phyloP scores from a whole-genome alignment of 2,329 filamentous ascomycete species.

The Aspergillus sp. region DNA sequence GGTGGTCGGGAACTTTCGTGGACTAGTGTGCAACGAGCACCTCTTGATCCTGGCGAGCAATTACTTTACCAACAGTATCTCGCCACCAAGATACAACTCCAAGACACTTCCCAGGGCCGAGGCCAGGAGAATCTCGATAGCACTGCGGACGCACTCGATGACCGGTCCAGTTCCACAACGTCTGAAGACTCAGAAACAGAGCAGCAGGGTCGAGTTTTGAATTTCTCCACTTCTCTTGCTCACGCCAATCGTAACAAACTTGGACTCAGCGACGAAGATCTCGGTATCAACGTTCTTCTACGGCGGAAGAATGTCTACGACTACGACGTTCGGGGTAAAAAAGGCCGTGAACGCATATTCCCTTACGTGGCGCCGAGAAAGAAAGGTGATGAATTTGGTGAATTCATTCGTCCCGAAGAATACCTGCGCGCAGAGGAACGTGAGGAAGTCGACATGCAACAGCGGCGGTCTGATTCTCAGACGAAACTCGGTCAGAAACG shows the following conservation, averaged over 20 bases:
- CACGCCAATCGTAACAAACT: constrained; percentile 81
- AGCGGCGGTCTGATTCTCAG: constrained; percentile 49
- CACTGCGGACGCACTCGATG: constrained; percentile 63
- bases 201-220: constrained; percentile 85
- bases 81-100: constrained; percentile 77
- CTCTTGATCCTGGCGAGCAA: constrained; percentile 69
- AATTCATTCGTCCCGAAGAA: constrained; percentile 87
- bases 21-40: constrained; percentile 54
- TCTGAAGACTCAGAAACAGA: constrained; percentile 86
- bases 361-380: constrained; percentile 74
- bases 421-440: constrained; percentile 89
- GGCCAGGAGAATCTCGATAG: constrained; percentile 65
- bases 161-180: constrained; percentile 76
- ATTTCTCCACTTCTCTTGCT: constrained; percentile 76
- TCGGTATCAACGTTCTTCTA: constrained; percentile 84
- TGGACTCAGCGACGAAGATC: constrained; percentile 77
- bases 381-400: constrained; percentile 84
- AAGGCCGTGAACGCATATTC: constrained; percentile 86
- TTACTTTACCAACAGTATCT: constrained; percentile 85
- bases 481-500: constrained; percentile 80
- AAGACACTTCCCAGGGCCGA: constrained; percentile 68
- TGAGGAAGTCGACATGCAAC: constrained; percentile 63
- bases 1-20: constrained; percentile 58
- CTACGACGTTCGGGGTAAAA: constrained; percentile 85
- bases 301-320: constrained; percentile 88